Evolutionary conservation across 208 protist genomes (phyloP).

Genomic region (Crithidia brevicula): DNA sequence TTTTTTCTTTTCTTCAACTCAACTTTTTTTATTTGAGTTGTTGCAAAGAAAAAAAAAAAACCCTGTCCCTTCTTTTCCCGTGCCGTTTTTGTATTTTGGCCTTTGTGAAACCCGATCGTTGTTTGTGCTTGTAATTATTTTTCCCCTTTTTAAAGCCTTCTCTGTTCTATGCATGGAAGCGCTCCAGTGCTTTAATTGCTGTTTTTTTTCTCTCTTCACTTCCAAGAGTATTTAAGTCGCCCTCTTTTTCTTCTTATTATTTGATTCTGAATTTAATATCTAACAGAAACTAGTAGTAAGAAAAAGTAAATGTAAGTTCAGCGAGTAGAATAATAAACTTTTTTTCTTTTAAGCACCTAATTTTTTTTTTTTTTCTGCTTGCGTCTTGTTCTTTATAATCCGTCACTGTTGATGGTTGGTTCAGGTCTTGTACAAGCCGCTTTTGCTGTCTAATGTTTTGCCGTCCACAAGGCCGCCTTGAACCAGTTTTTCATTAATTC

Average conservation of each 20-base stretch:
- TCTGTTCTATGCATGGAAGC: no score
- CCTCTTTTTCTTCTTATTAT: slow-evolving; percentile 3
- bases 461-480: no score
- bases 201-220: background rate
- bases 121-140: background rate
- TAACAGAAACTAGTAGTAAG: no score
- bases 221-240: background rate
- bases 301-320: no score
- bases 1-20: background rate
- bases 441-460: no score
- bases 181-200: no score
- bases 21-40: slow-evolving; percentile 3
- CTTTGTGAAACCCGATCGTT: background rate
- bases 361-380: slow-evolving; percentile 10
- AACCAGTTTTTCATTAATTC: no score
- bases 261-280: no score
- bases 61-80: background rate
- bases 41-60: background rate
- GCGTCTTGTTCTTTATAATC: background rate
- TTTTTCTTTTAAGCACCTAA: slow-evolving; percentile 20
- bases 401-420: background rate
- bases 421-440: no score
- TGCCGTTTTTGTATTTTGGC: background rate
- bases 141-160: background rate
- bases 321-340: no score